Conservation (phyloP, 1,284 basidiomycete genomes). For the Cutaneotrichosporon dermatis region DNA sequence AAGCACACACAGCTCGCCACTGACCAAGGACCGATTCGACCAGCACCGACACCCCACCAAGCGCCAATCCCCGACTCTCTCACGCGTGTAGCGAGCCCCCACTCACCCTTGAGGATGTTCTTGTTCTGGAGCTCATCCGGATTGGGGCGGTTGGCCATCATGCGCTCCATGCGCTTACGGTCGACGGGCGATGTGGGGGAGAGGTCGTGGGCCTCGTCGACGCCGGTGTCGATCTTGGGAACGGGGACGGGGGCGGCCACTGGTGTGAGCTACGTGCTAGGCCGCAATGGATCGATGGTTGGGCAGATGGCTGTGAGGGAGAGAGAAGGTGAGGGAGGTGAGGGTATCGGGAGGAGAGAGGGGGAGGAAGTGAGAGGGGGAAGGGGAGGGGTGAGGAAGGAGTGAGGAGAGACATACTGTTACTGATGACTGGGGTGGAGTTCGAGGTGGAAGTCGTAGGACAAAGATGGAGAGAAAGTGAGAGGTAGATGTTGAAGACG, state of each 20-base stretch:
- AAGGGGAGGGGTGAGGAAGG: no score
- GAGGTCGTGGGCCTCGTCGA: slow-evolving; percentile 41
- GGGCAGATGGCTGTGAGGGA: background rate
- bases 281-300: background rate
- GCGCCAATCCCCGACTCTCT: background rate
- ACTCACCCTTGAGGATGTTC: slow-evolving; percentile 68
- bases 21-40: no score
- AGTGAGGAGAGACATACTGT: no score
- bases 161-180: slow-evolving; percentile 56
- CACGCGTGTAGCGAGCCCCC: background rate
- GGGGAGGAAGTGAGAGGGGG: no score
- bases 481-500: no score
- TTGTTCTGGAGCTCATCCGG: slow-evolving; percentile 64
- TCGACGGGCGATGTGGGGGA: slow-evolving; percentile 37
- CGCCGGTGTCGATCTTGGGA: slow-evolving; percentile 27
- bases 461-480: no score
- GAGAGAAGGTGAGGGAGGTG: background rate
- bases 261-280: background rate
- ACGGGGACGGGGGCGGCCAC: slow-evolving; percentile 19
- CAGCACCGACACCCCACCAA: background rate
- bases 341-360: no score
- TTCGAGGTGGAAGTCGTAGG: no score
- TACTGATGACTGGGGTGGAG: no score
- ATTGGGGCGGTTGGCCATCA: slow-evolving; percentile 57
- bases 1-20: no score